phyloP scores from a whole-genome alignment of 164 flowering plant genomes.

The Chloranthus sessilifolius region DNA sequence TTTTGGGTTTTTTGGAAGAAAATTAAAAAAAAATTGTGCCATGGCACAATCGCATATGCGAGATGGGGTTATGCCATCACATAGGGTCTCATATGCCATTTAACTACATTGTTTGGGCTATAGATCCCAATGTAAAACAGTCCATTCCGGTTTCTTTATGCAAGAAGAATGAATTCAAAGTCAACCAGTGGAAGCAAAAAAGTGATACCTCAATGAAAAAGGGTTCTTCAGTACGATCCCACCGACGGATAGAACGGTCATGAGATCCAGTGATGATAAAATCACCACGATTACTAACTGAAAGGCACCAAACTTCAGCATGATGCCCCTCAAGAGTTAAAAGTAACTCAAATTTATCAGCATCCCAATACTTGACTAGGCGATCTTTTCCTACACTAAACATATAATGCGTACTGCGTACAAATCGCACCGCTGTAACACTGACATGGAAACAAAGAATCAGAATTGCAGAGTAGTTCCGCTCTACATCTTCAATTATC shows the following conservation, averaged over 20 bases:
- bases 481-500: neutral
- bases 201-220: slow-evolving; percentile 80
- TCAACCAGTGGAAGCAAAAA: neutral
- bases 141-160: no score
- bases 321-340: slow-evolving; percentile 96
- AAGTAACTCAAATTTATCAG: slow-evolving; percentile 95
- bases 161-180: neutral
- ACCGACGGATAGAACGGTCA: slow-evolving; percentile 91
- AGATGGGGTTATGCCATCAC: no score
- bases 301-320: slow-evolving; percentile 80
- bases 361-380: slow-evolving; percentile 96
- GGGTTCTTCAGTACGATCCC: slow-evolving; percentile 98
- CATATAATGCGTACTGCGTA: slow-evolving; percentile 81
- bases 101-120: no score
- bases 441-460: slow-evolving; percentile 38
- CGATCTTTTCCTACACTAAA: slow-evolving; percentile 95
- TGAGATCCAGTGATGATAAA: slow-evolving; percentile 88
- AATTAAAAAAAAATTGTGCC: no score
- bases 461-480: slow-evolving; percentile 10
- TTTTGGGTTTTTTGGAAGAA: no score
- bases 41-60: no score
- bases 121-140: no score
- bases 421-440: slow-evolving; percentile 90
- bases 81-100: no score
- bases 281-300: slow-evolving; percentile 88